These are phyloP conservation scores for Strobilomyces dryophilus DNA, from an alignment of 768 basidiomycete species.

Conservation along the genomic window DNA sequence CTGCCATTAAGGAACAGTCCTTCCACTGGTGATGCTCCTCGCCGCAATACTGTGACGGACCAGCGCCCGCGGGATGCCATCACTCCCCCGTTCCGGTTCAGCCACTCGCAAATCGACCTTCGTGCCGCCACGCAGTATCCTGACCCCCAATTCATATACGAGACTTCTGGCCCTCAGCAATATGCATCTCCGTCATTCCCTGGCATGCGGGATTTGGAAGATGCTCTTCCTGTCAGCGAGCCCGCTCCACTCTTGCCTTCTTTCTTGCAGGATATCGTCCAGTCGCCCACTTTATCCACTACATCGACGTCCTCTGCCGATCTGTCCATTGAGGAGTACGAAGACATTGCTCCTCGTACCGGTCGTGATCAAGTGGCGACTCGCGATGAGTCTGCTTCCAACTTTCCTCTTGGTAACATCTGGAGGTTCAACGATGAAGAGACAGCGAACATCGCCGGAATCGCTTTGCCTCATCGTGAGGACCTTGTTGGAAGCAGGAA, in stretches of 20 bases:
- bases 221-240: conserved; percentile 27
- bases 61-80: conserved; percentile 38
- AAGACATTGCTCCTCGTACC: conserved; percentile 32
- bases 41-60: conserved; percentile 42
- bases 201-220: conserved; percentile 22
- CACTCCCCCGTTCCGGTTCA: conserved; percentile 32
- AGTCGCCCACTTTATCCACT: conserved; percentile 62
- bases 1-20: conserved; percentile 21
- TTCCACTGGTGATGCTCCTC: conserved; percentile 18
- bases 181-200: conserved; percentile 39
- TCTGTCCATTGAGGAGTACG: conserved; percentile 55
- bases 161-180: conserved; percentile 49
- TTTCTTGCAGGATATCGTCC: conserved; percentile 72
- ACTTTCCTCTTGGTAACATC: conserved; percentile 47
- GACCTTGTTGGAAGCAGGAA: conserved; percentile 38
- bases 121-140: conserved; percentile 41
- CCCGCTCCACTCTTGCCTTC: conserved; percentile 64
- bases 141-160: conserved; percentile 58
- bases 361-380: conserved; percentile 25
- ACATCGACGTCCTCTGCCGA: conserved; percentile 65
- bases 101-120: conserved; percentile 47
- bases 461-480: conserved; percentile 43
- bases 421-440: conserved; percentile 76
- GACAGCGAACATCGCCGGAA: conserved; percentile 48
- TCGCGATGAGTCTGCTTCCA: conserved; percentile 26